Base-by-base conservation (phyloP, 495 filamentous ascomycete species). In the Hypoxylon cercidicola region DNA sequence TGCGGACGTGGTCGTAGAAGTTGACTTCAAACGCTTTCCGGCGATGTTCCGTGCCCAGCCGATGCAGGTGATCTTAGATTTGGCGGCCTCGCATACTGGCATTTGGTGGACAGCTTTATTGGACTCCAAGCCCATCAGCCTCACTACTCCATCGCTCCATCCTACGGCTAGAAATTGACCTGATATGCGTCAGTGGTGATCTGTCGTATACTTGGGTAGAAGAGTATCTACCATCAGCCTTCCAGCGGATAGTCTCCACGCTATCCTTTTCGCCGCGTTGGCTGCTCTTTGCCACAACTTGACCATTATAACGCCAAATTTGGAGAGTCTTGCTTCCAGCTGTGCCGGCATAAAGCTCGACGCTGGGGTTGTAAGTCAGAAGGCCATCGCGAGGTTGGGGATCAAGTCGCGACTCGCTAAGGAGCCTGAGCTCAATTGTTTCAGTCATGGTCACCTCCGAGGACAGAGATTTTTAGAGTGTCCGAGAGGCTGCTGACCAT, bases 91-190 rank as follows among this genome's bases (percentile, higher is more conserved):
- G 15, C 77, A 75, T 19, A 77, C 72, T 16, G 77, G 73, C 52
- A 91, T 88, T 62, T 90, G 86, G 71, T 93, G 89, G 32, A 93
- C 85, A 28, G 88, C 85, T 75, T 93, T 94, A 64, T 85, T 89
- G 53, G 84, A 90, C 74, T 93, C 91, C 9, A 91, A 75, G 66
- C 88, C 88, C 64, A 92, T 82, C 39, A 94, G 76, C 60, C 89
- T 87, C 12, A 93, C 80, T 1, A 84, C 80, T 7, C 85, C 85
- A 77, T 93, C 89, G 47, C 84, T 89, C 84, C 90, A 94, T 21
- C 87, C 90, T 32, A 89, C 85, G n/a, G 90, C 91, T 21, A 96
- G 80, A 2, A 89, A 81, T 64, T 89, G 89, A 18, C 92, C 90
- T 87, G 40, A n/a, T 16, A 20, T 20, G 23, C n/a, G 55, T 75